Evolutionary conservation across 75 land plant species (phyloP), one percentile per base, ranked within the genome.

Genomic region (Isoetes taiwanensis): DNA sequence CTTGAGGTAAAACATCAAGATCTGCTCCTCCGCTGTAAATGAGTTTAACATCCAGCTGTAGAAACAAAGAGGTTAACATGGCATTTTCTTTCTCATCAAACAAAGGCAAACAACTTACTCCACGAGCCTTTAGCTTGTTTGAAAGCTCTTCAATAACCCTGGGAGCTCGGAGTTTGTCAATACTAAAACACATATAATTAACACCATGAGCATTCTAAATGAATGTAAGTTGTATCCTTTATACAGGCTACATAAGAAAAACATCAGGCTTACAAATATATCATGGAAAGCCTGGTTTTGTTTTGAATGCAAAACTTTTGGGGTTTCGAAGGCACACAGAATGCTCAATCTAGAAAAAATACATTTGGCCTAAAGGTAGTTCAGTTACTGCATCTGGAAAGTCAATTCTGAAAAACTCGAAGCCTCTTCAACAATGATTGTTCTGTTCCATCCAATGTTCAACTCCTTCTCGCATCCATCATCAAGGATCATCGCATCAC

Each of bases 11-110:
- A 43, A 94, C 66, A 40, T 94, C 99, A 39, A 94, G 62, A 59
- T 84, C 96, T 58, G 79, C 65, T 6, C 99, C 99, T 25, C 96
- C 86, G 72, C 99, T 94, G 64, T 94, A 89, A 3, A 94, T 80
- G 35, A 94, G 80, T 61, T 94, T 94, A 34, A 80, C 80, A 54
- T 94, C 76, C 61, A 94, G 67, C 97, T 90, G 71, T 32, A 25
- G 69, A 1, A 1, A n/a, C n/a, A n/a, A n/a, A 5, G 2, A 34
- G 9, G 17, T 21, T 17, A 2, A 56, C 19, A 25, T n/a, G 23
- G 30, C 35, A 56, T 21, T 40, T 24, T 0, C 1, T 21, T 40
- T 17, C 50, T 17, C 43, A 38, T 38, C 26, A 5, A 37, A 16
- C 3, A 10, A 2, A 14, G 10, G 17, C n/a, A n/a, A 24, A 52